These are phyloP conservation scores for Moniliella sp. DNA, from an alignment of 1,284 basidiomycete species.

Conservation along the genomic window DNA sequence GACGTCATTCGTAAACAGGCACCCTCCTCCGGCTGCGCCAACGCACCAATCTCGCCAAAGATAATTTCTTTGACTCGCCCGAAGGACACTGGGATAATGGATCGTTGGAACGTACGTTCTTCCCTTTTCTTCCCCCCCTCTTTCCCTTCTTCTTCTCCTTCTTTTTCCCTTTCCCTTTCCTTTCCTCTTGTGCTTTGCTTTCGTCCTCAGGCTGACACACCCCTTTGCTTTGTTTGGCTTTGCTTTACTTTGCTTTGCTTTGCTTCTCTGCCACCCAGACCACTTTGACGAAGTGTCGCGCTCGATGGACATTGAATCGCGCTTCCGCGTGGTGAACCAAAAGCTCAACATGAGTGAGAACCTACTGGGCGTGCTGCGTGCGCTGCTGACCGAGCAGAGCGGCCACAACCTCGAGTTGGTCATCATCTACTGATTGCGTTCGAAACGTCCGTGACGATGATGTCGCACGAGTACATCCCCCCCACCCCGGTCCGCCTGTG, in stretches of 20 bases:
- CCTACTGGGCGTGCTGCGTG: constrained; percentile 21
- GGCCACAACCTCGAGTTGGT: constrained; percentile 30
- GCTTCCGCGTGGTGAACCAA: constrained; percentile 25
- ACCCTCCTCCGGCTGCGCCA: constrained; percentile 22
- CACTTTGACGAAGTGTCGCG: constrained; percentile 24
- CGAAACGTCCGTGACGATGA: constrained; percentile 6
- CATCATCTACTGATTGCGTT: constrained; percentile 25
- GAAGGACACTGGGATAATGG: constrained; percentile 31
- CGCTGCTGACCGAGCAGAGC: constrained; percentile 22
- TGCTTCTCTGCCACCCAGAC: constrained; percentile 3
- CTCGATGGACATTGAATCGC: constrained; percentile 19
- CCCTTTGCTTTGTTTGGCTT: not conserved
- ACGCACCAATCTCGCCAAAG: constrained; percentile 18
- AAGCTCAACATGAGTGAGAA: constrained; percentile 30
- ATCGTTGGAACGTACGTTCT: constrained; percentile 8
- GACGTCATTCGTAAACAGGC: constrained; percentile 28
- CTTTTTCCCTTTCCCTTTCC: not conserved
- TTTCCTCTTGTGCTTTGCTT: not conserved
- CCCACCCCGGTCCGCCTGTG: not conserved
- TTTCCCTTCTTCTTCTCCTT: not conserved
- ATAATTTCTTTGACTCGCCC: constrained; percentile 30
- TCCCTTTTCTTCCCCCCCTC: not conserved
- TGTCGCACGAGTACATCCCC: not conserved
- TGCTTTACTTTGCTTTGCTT: not conserved
- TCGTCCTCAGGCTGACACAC: too few relatives aligned